Evolutionary conservation across 2,329 filamentous ascomycete species (phyloP).

Genomic region (Leptographium procerum): DNA sequence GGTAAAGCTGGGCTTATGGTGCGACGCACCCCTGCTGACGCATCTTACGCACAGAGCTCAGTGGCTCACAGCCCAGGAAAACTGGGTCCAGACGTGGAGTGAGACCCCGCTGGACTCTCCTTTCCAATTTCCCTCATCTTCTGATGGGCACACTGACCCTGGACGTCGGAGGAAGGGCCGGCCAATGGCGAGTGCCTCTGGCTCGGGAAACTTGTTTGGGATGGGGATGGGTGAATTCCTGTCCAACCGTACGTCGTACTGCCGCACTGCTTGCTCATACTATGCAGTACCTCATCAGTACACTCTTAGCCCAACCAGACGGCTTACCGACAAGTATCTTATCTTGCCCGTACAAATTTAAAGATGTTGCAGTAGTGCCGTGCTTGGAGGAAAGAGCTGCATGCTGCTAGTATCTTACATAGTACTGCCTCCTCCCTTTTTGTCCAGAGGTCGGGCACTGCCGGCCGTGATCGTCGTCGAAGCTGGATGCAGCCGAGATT

Average conservation of each 20-base stretch:
- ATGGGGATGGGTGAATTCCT: too few species aligned
- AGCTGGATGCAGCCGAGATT: constrained; percentile 1
- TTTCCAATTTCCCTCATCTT: not conserved
- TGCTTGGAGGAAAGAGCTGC: not conserved
- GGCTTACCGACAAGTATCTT: not conserved
- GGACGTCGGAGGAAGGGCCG: not conserved
- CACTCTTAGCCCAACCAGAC: not conserved
- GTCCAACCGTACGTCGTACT: too few species aligned
- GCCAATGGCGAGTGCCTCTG: not conserved
- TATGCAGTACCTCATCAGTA: not conserved
- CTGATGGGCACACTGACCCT: not conserved
- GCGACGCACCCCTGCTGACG: constrained; percentile 7
- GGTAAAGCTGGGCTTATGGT: constrained; percentile 5
- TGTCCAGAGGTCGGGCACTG: constrained; percentile 1
- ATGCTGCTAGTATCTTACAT: not conserved
- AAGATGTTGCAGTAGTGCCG: not conserved
- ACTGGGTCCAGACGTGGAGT: not conserved
- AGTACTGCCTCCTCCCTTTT: not conserved
- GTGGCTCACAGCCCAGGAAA: not conserved
- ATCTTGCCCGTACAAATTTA: not conserved
- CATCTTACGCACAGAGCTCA: not conserved
- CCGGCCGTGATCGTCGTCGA: constrained; percentile 5
- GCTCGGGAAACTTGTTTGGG: not conserved
- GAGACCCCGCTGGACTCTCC: not conserved
- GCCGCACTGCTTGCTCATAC: not conserved